phyloP scores from a whole-genome alignment of 176 grass and related monocot species.

The Juncus inflexus region DNA sequence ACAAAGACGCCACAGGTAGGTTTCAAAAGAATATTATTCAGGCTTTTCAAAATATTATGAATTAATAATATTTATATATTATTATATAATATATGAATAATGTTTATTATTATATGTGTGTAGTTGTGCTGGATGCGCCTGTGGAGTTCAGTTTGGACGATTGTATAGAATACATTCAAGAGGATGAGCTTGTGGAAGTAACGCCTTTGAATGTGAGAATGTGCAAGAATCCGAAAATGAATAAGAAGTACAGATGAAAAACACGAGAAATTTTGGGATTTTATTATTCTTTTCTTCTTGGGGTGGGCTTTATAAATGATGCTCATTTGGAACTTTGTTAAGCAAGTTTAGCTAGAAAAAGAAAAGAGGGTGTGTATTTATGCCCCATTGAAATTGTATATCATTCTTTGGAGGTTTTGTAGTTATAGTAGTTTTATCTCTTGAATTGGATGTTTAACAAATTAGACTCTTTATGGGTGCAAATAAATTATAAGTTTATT shows the following conservation, averaged over 20 bases:
- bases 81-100: too few species aligned
- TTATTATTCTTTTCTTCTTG: slow-evolving; percentile 10
- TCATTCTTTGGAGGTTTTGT: not conserved
- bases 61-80: too few species aligned
- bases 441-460: too few species aligned
- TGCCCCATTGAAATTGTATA: slow-evolving; percentile 8
- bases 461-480: too few species aligned
- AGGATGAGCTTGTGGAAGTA: slow-evolving; percentile 90
- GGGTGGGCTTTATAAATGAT: slow-evolving; percentile 9
- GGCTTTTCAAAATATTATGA: too few species aligned
- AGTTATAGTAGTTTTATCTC: slow-evolving; percentile 1
- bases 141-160: slow-evolving; percentile 90
- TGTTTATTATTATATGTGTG: too few species aligned
- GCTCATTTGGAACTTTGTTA: not conserved
- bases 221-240: slow-evolving; percentile 88
- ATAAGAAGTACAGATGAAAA: slow-evolving; percentile 43
- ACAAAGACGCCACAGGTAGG: slow-evolving; percentile 93
- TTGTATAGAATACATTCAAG: slow-evolving; percentile 96
- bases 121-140: slow-evolving; percentile 89
- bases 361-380: slow-evolving; percentile 16
- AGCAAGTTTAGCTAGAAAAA: slow-evolving; percentile 11
- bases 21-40: not conserved
- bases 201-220: slow-evolving; percentile 75
- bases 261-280: not conserved
- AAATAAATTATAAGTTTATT: too few species aligned